Evolutionary conservation across 2,329 filamentous ascomycete species (phyloP), one percentile per base, ranked within the genome.

Genomic region (Zarea fungicola): DNA sequence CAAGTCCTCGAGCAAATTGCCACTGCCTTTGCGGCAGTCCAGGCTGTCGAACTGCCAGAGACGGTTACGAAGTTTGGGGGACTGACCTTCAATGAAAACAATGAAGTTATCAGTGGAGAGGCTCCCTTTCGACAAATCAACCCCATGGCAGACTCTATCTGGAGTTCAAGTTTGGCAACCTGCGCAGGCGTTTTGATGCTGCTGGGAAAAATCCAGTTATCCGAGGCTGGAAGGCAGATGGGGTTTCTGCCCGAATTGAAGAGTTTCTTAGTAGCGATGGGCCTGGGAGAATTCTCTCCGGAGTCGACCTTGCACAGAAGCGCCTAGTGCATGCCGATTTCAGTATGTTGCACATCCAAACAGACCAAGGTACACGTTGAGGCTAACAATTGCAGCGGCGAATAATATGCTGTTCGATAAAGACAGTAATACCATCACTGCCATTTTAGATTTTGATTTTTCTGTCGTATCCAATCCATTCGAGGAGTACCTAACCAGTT

Each of bases 371-470:
- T 11, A 11, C 21, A 14, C 7, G 6, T 13, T 16, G 41, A n/a
- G 26, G n/a, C 28, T 14, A 21, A n/a, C 10, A 21, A 7, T 16
- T 9, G 8, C 16, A 60, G 60, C 57, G 3, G 58, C 52, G 54
- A 59, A 60, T 36, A 64, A 64, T 36, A 43, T 62, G 9, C 57
- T 62, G 5, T 60, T 42, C 36, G 56, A 63, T 21, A 34, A 43
- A 1, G 45, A 21, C 4, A 54, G 52, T 5, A 54, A 53, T 6
- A 51, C 43, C 11, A 49, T 63, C 29, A 62, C 58, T 0, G 57
- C 53, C 1, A n/a, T 64, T 4, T 50, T 64, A 8, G 60, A 64
- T 39, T 64, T 62, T 23, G 62, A 63, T 42, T 64, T 46, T 22
- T 49, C 61, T 0, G 42, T 39, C 5, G 21, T 62, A 14, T 51